These are phyloP conservation scores for Cladosporium oxysporum DNA, from an alignment of 2,329 filamentous ascomycete species.

Conservation along the genomic window DNA sequence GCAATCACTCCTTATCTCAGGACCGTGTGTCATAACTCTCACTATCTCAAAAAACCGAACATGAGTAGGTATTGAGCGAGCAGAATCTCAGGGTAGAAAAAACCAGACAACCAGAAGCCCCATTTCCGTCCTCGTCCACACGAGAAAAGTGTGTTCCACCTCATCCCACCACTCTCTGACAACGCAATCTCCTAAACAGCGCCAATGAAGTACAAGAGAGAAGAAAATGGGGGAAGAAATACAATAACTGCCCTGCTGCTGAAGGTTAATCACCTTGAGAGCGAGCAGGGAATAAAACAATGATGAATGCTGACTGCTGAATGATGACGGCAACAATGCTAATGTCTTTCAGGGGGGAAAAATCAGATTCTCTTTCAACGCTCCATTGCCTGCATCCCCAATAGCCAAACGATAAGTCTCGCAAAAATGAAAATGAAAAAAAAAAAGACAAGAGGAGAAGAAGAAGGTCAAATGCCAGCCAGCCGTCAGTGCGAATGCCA, in stretches of 20 bases:
- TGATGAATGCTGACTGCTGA: neutral
- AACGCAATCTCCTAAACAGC: neutral
- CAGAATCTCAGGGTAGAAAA: neutral
- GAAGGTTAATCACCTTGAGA: neutral
- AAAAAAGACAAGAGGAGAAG: neutral
- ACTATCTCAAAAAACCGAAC: neutral
- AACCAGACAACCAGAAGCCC: neutral
- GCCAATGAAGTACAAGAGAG: neutral
- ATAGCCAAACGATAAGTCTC: neutral
- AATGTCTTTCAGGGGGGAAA: neutral
- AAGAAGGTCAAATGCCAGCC: neutral
- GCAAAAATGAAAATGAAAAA: neutral
- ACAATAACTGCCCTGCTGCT: neutral
- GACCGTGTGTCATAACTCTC: neutral
- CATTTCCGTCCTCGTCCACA: neutral
- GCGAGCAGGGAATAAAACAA: neutral
- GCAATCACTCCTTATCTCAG: neutral
- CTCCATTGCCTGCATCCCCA: neutral
- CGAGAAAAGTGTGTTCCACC: neutral
- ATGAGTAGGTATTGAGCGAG: neutral
- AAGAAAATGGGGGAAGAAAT: neutral
- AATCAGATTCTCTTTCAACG: neutral
- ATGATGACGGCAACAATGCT: neutral
- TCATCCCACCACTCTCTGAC: neutral
- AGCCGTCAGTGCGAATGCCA: neutral